phyloP scores from a whole-genome alignment of 2,329 filamentous ascomycete species.

The Chalara sp. region DNA sequence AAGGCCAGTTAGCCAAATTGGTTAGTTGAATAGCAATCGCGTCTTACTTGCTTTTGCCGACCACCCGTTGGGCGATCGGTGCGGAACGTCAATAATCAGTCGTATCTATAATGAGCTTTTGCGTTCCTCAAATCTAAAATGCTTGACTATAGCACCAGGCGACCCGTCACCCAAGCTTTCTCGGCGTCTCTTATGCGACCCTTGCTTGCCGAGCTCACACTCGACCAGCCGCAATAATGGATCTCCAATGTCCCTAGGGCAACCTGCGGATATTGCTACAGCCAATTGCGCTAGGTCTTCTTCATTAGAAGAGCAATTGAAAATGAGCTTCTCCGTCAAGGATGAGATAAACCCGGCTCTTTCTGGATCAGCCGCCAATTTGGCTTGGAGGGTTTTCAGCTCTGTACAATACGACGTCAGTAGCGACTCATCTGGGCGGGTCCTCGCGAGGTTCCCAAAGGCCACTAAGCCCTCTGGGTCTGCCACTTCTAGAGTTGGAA shows the following conservation, averaged over 20 bases:
- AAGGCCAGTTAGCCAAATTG: too few relatives aligned
- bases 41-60: too few relatives aligned
- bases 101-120: too few relatives aligned
- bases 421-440: background rate
- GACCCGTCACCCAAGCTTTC: background rate
- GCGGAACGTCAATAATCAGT: too few relatives aligned
- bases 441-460: background rate
- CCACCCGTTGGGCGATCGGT: too few relatives aligned
- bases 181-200: background rate
- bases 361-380: background rate
- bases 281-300: conserved; percentile 2
- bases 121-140: background rate
- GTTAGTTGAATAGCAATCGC: too few relatives aligned
- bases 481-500: background rate
- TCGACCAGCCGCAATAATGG: background rate
- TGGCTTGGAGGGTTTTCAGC: background rate
- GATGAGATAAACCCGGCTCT: background rate
- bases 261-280: background rate
- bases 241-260: background rate
- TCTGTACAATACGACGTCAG: background rate
- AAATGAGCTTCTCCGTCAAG: background rate
- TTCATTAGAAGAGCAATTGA: background rate
- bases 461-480: background rate
- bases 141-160: background rate
- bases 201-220: background rate